Evolutionary conservation across 1,284 basidiomycete species (phyloP).

Genomic region (Papiliotrema terrestris): DNA sequence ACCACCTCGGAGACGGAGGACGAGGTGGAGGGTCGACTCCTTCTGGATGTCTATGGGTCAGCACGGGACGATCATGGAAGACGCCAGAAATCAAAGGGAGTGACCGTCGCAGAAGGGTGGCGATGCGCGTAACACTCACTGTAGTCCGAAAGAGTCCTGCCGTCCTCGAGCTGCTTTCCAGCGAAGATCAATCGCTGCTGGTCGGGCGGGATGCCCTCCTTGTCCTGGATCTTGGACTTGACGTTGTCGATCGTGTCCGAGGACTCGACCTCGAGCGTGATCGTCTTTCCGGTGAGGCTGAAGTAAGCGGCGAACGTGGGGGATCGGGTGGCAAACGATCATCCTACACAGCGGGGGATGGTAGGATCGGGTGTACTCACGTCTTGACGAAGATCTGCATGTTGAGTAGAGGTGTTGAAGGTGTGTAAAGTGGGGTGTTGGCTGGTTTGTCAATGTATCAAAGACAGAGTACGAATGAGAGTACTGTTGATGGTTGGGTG

Average conservation of each 20-base stretch:
- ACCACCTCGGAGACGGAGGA: slow-evolving; percentile 78
- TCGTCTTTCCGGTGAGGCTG: slow-evolving; percentile 58
- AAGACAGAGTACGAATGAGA: too few relatives aligned
- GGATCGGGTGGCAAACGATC: neutral
- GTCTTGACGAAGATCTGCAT: slow-evolving; percentile 66
- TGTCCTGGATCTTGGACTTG: slow-evolving; percentile 59
- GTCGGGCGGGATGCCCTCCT: slow-evolving; percentile 78
- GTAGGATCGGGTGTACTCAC: slow-evolving; percentile 7
- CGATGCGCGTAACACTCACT: slow-evolving; percentile 67
- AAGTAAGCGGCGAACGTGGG: neutral
- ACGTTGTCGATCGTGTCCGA: slow-evolving; percentile 62
- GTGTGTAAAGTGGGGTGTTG: too few relatives aligned
- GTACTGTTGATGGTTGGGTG: too few relatives aligned
- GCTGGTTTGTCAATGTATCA: too few relatives aligned
- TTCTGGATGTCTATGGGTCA: slow-evolving; percentile 71
- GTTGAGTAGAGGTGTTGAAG: slow-evolving; percentile 14
- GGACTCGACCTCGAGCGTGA: slow-evolving; percentile 59
- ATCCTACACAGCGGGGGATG: neutral
- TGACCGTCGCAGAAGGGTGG: slow-evolving; percentile 28
- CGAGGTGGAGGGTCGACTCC: slow-evolving; percentile 92
- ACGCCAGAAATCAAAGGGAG: slow-evolving; percentile 22
- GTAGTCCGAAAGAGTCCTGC: slow-evolving; percentile 90
- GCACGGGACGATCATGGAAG: slow-evolving; percentile 33
- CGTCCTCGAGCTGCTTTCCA: slow-evolving; percentile 95
- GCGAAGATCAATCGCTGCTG: slow-evolving; percentile 93